These are phyloP conservation scores for Fusarium mundagurra DNA, from an alignment of 2,329 filamentous ascomycete genomes.

Conservation along the genomic window DNA sequence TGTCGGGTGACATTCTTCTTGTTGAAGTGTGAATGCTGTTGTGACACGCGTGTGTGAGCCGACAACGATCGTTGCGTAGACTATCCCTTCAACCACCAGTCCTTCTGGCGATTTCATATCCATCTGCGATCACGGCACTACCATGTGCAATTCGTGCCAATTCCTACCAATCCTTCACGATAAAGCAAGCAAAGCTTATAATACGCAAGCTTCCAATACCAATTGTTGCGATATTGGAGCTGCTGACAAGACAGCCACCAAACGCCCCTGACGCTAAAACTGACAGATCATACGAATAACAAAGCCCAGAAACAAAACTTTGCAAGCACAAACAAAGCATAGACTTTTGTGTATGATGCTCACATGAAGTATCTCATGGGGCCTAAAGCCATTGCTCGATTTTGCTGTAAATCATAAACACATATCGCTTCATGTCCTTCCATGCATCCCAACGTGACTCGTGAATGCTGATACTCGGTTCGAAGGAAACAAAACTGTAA, in stretches of 20 bases:
- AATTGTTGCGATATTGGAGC: neutral
- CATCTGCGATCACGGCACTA: neutral
- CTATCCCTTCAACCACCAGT: neutral
- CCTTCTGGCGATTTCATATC: neutral
- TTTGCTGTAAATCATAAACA: conserved; percentile 2
- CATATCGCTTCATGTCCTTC: neutral
- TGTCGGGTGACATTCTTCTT: neutral
- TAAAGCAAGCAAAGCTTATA: neutral
- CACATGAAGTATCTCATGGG: neutral
- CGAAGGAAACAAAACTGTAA: neutral
- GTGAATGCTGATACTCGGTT: neutral
- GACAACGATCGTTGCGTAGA: neutral
- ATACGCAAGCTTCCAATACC: neutral
- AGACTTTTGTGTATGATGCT: conserved; percentile 25
- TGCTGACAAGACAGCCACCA: conserved; percentile 12
- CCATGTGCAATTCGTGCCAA: neutral
- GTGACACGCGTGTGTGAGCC: neutral
- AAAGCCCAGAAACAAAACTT: conserved; percentile 14
- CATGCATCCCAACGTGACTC: neutral
- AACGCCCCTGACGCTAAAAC: conserved; percentile 35
- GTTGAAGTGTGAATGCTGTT: conserved; percentile 2
- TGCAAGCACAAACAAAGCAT: neutral
- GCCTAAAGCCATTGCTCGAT: neutral
- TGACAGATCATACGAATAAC: conserved; percentile 6
- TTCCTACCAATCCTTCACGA: neutral